Evolutionary conservation across 2,329 filamentous ascomycete species (phyloP), one percentile per base, ranked within the genome.

Genomic region (Emericellopsis atlantica): DNA sequence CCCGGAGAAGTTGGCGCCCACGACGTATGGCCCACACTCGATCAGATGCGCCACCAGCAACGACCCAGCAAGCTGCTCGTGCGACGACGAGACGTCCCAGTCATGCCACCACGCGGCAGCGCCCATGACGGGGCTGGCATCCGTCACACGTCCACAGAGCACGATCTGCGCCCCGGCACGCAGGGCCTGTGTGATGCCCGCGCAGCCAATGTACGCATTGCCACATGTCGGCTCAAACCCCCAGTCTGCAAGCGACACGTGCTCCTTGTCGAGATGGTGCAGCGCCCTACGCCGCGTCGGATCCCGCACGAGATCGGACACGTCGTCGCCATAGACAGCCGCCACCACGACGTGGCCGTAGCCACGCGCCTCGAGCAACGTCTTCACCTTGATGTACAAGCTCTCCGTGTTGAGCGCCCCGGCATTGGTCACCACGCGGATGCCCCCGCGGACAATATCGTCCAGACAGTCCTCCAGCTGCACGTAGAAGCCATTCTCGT

Each of bases 41-140:
- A 74, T 72, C 5, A 74, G 50, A 50, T 75, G 69, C 1, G 67
- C 71, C 0, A 69, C 69, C 5, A 76, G 51, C 0, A 76, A 50
- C 0, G 69, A 57, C 0, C 67, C 66, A 0, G 72, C 73, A 4
- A 78, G 57, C 15, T 57, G 48, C 43, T 76, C 64, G 18, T 78
- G 57, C n/a, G 57, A 47, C 43, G 76, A 63, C 18, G 18, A 21
- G 16, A 65, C 72, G 22, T 67, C 60, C 74, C 72, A 79, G 2
- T 59, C 55, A 40, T 77, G 64, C 66, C 72, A 78, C 57, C 63
- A 77, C 48, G 66, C 67, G 0, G 72, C 72, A 0, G 72, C 70
- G 0, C 67, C 74, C 43, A 77, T 74, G 0, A 74, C 70, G 0
- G 69, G 70, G 3, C 62, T 66, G 0, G 70, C 69, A 46, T 71